Evolutionary conservation across 2,329 filamentous ascomycete species (phyloP), one percentile per base, ranked within the genome.

Genomic region (Pseudohalonectria lignicola): DNA sequence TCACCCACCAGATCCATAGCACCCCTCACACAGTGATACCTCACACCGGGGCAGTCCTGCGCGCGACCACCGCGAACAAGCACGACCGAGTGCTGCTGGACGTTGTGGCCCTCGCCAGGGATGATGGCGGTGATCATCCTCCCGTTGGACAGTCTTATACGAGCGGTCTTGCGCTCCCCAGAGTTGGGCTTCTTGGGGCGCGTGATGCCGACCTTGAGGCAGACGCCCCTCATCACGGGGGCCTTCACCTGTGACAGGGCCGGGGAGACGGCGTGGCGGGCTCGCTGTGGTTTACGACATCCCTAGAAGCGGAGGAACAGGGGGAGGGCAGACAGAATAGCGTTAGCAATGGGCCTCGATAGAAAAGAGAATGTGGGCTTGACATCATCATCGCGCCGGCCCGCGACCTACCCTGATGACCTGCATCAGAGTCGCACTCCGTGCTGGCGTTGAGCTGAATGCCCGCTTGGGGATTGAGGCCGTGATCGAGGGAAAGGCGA

Each of bases 101-200:
- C 88, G 62, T 96, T 98, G 66, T 98, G 92, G 35, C 92, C 90
- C 74, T 96, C 90, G 37, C 92, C 92, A 25, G 88, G 87, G 54
- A 98, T 95, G 66, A 95, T 96, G 19, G 85, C 86, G 42, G 86
- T 94, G 45, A 98, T 71, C 42, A 93, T 74, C 55, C 79, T 86
- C 39, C 92, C 92, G 46, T 77, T 88, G 43, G 84, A 92, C 56
- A 98, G 67, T 49, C 88, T 73, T 16, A 98, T 82, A 69, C 90
- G 86, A 3, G 90, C 90, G 41, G 86, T 92, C 70, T 98, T 98
- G 46, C 92, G 74, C 71, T 96, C 87, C 40, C 88, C 92, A 20
- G 92, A 98, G 63, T 98, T 98, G 47, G 92, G 92, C 66, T 98
- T 98, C 79, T 98, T 98, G 40, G 92, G 92, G 54, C 92, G 87